Base-by-base conservation (phyloP, 2,329 filamentous ascomycete genomes). In the Lecanicillium sp. region DNA sequence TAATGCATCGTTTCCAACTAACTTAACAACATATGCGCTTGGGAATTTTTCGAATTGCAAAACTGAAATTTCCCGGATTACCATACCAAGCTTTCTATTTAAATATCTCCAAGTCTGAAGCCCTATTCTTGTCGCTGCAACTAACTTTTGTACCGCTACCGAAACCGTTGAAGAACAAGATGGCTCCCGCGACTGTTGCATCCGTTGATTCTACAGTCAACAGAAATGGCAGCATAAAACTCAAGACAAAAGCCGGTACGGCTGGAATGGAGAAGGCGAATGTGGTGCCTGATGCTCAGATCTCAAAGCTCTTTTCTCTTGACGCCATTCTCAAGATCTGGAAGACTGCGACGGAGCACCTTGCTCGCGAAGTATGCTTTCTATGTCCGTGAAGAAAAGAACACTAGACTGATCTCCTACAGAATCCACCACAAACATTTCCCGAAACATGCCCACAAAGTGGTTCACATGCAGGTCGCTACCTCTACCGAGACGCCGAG, bases 361-460 rank as follows among this genome's bases (percentile, higher is more conserved):
- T 45, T 4, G 11, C 14, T 13, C 37, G 34, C 14, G 38, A 38
- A 14, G 43, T 45, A 11, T 11, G 42, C n/a, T n/a, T n/a, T n/a
- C n/a, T n/a, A n/a, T n/a, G n/a, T n/a, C n/a, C n/a, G 12, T 32
- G 12, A 15, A 3, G 9, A 19, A 2, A 29, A 7, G 6, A 8
- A 33, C 13, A 33, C 14, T 7, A 16, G 13, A 6, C 31, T 5
- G 14, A 16, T 3, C 3, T 14, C 5, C 6, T 9, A 5, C 3
- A 37, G 36, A 19, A 34, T 28, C 29, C 28, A 27, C 41, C 48
- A 3, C 19, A 44, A 4, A 39, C 39, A 1, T 61, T 55, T 25
- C 59, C 59, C 2, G 58, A 63, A 38, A 51, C 43, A 9, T 54
- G 60, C 1, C 55, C 54, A 1, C 54, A 56, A 32, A 35, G 42